Conservation (phyloP, 805 yeast species). For the Ogataea angusta region DNA sequence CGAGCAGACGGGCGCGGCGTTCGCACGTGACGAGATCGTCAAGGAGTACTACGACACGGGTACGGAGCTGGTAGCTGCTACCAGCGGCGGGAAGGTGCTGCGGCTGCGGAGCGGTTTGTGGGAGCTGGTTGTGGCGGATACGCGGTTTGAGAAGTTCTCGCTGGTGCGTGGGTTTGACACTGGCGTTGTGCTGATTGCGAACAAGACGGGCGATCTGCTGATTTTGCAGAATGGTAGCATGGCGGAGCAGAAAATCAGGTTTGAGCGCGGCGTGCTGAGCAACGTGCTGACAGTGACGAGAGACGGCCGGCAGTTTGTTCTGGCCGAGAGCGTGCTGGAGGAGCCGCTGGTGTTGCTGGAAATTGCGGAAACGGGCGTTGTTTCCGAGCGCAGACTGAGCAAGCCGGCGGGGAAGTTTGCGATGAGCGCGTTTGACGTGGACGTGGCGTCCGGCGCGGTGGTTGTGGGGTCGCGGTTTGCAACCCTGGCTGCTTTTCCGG, state of each 20-base stretch:
- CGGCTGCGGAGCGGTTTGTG: conserved; percentile 30
- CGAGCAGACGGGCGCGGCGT: conserved; percentile 21
- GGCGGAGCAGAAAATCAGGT: conserved; percentile 22
- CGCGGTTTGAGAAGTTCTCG: conserved; percentile 27
- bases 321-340: conserved; percentile 65
- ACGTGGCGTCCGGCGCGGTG: conserved; percentile 37
- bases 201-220: conserved; percentile 41
- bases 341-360: conserved; percentile 47
- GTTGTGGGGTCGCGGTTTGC: conserved; percentile 73
- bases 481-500: conserved; percentile 41
- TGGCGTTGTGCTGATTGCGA: conserved; percentile 27
- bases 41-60: conserved; percentile 56
- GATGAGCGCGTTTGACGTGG: conserved; percentile 53
- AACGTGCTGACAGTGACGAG: conserved; percentile 41
- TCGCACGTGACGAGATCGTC: conserved; percentile 51
- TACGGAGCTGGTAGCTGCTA: conserved; percentile 46
- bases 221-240: conserved; percentile 24
- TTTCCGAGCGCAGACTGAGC: conserved; percentile 6
- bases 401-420: conserved; percentile 42
- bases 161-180: conserved; percentile 25
- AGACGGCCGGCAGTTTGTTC: conserved; percentile 33
- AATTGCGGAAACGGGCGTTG: conserved; percentile 26
- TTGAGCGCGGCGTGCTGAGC: conserved; percentile 36
- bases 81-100: conserved; percentile 58
- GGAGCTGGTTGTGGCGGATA: conserved; percentile 27